A percentile compares a stretch with the other conserved stretches of the same genome.
These are phyloP conservation scores for Neopestalotiopsis sp. DNA, from an alignment of 2,329 filamentous ascomycete species.

Conservation along the genomic window DNA sequence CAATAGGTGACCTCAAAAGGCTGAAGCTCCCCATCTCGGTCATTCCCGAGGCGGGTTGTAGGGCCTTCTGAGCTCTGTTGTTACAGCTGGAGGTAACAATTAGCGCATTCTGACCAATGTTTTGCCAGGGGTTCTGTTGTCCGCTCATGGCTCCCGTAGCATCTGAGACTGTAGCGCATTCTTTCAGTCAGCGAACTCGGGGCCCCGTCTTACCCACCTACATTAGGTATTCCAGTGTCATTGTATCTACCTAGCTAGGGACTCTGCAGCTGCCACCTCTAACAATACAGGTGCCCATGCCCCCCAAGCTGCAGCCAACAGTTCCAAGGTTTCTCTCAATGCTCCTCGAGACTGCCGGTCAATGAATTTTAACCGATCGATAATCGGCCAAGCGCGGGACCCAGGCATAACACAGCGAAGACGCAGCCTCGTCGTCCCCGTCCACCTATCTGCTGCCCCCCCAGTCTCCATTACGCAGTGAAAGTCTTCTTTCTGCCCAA, in stretches of 20 bases:
- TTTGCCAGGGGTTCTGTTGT: too few species aligned
- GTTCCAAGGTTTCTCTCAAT: neutral
- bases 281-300: neutral
- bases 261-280: constrained; percentile 2
- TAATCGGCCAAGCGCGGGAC: constrained; percentile 19
- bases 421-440: constrained; percentile 12
- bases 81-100: neutral
- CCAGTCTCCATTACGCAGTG: constrained; percentile 15
- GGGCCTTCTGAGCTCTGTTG: neutral
- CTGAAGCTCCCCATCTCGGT: neutral
- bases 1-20: neutral
- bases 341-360: neutral
- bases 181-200: neutral
- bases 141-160: too few species aligned
- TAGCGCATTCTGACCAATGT: too few species aligned
- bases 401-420: constrained; percentile 1
- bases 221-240: neutral
- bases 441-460: neutral
- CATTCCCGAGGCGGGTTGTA: neutral
- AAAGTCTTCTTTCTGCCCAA: constrained; percentile 16
- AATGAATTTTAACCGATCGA: constrained; percentile 10
- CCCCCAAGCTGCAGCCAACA: neutral
- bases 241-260: neutral
- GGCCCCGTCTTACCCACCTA: neutral
- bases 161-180: too few species aligned